Percentiles rank a stretch among this genome's conserved stretches.
These are phyloP conservation scores for Mortierella hygrophila DNA, from an alignment of 192 early-diverging fungal species.

Conservation along the genomic window DNA sequence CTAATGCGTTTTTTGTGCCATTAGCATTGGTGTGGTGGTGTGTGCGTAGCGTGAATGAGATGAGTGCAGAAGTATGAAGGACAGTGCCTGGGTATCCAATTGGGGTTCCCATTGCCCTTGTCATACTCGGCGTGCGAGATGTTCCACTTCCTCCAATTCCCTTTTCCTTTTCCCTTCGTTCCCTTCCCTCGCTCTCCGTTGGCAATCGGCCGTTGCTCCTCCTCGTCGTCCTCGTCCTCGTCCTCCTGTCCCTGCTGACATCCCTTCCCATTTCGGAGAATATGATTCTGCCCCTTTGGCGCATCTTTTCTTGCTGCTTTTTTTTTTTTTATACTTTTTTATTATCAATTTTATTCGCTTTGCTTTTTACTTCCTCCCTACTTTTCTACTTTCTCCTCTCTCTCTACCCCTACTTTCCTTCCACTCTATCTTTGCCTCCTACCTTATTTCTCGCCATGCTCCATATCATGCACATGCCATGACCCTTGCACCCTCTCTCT, in stretches of 20 bases:
- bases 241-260: neutral
- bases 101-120: too few relatives aligned
- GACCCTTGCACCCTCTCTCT: neutral
- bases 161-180: neutral
- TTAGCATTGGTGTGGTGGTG: too few relatives aligned
- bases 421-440: neutral
- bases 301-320: neutral
- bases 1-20: too few relatives aligned
- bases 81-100: too few relatives aligned
- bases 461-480: neutral
- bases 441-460: neutral
- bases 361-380: too few relatives aligned
- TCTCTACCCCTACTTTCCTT: neutral
- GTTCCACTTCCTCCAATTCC: neutral
- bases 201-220: neutral
- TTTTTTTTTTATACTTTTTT: constrained; percentile 20
- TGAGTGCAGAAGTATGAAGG: too few relatives aligned
- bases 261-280: neutral
- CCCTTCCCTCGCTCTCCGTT: neutral
- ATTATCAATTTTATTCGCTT: too few relatives aligned
- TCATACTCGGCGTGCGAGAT: too few relatives aligned
- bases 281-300: constrained; percentile 1
- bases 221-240: neutral
- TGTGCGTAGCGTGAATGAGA: too few relatives aligned
- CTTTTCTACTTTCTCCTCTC: neutral